These are phyloP conservation scores for Globisporangium solare DNA, from an alignment of 352 stramenopile species.

Conservation along the genomic window DNA sequence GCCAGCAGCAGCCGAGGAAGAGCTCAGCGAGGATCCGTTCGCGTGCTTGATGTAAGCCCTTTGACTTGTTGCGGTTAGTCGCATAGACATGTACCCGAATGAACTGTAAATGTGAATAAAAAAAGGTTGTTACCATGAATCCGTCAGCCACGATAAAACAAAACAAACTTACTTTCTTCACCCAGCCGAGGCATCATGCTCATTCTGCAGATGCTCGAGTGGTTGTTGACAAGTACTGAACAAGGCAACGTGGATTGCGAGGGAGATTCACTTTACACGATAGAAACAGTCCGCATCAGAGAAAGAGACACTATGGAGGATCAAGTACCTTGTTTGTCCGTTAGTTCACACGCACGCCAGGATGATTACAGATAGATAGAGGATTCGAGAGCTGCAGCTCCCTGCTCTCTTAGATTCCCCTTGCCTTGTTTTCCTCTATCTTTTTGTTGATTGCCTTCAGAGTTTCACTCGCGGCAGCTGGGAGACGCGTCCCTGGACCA, in stretches of 20 bases:
- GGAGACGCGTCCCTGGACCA: constrained; percentile 93
- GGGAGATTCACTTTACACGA: no score
- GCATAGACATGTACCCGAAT: background rate
- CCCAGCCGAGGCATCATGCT: no score
- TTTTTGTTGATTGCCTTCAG: constrained; percentile 55
- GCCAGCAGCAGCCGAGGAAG: constrained; percentile 24
- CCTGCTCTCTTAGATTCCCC: constrained; percentile 22
- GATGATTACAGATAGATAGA: background rate
- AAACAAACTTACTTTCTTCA: no score
- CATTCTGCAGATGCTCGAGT: no score
- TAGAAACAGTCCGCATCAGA: no score
- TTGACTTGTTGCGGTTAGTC: background rate
- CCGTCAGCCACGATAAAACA: no score
- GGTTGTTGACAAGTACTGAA: no score
- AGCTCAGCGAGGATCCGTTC: constrained; percentile 58
- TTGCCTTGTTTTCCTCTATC: constrained; percentile 34
- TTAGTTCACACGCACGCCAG: background rate
- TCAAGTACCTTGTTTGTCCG: background rate
- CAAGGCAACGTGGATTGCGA: no score
- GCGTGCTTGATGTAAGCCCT: constrained; percentile 43
- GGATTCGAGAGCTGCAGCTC: background rate
- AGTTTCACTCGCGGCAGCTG: constrained; percentile 63
- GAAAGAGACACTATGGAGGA: no score
- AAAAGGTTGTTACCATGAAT: background rate
- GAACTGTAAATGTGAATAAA: background rate